phyloP scores from a whole-genome alignment of 768 basidiomycete species.

The Terana coerulea region DNA sequence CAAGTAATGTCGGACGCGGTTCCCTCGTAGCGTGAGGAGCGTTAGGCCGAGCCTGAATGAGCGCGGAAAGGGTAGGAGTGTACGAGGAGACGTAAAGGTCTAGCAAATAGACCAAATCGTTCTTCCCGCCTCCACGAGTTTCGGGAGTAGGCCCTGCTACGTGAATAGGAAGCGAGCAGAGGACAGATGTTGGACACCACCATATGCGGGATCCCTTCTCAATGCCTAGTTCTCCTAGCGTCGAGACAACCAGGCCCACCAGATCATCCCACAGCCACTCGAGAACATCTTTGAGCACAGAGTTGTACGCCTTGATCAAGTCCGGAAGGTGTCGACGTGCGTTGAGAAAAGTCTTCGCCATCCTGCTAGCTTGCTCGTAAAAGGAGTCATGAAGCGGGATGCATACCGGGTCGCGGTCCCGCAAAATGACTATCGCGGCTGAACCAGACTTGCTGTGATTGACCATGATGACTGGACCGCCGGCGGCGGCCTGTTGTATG shows the following conservation, averaged over 20 bases:
- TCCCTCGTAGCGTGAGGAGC: not conserved
- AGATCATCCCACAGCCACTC: slow-evolving; percentile 2
- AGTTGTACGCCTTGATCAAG: too few relatives aligned
- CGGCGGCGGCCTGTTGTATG: slow-evolving; percentile 24
- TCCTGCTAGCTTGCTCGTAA: not conserved
- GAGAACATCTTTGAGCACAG: too few relatives aligned
- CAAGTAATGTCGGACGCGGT: not conserved
- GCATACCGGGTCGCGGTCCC: slow-evolving; percentile 8
- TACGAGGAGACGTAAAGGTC: slow-evolving; percentile 28
- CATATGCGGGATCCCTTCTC: not conserved
- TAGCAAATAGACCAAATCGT: slow-evolving; percentile 11
- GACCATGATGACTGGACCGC: too few relatives aligned
- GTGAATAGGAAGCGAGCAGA: too few relatives aligned
- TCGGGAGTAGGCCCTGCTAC: slow-evolving; percentile 21
- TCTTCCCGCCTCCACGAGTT: not conserved
- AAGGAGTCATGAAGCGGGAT: slow-evolving; percentile 13
- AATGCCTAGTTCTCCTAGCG: not conserved
- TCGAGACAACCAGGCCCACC: not conserved
- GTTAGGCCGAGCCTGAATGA: slow-evolving; percentile 6
- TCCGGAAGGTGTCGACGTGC: too few relatives aligned
- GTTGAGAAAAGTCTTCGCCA: too few relatives aligned
- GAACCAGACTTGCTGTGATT: slow-evolving; percentile 30
- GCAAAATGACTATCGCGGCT: slow-evolving; percentile 32
- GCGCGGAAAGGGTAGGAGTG: too few relatives aligned
- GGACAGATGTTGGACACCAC: too few relatives aligned